Evolutionary conservation across 1,139 yeast species (phyloP), one percentile per base, ranked within the genome.

Genomic region (Geotrichum australiense): DNA sequence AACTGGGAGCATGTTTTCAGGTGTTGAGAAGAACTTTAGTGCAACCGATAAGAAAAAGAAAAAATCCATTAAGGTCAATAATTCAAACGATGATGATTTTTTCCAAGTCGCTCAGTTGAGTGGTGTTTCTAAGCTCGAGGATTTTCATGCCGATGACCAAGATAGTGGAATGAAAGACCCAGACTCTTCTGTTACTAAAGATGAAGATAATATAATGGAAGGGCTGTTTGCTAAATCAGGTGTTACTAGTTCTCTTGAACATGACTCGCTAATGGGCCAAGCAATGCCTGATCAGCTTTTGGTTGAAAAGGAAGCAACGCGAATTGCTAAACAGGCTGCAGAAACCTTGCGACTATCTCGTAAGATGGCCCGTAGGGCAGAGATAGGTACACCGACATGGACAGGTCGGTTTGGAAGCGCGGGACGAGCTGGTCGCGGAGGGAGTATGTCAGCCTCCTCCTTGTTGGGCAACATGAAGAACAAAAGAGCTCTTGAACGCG

Each of bases 331-430:
- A 28, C 78, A 78, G 25, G 96, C 97, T 0, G 78, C 89, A 0
- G 70, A 71, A 16, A 87, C 89, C 0, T 64, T 91, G 46, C 70
- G 77, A 45, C 73, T 73, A 46, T 85, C 96, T 0, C 64, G 95
- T 38, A 73, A 67, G 44, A 64, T 68, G 22, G 76, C 95, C 0
- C 70, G 85, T 41, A 71, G 69, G 47, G 76, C 77, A 19, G 74
- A 73, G 25, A 69, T 87, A 22, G 95, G 95, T 3, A 79, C 83
- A 0, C 97, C 96, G 0, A 91, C 98, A 0, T 91, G 96, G 94
- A 91, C 98, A 0, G 98, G 98, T 0, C 75, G 75, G 52, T 86
- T 81, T 66, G 98, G 98, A 0, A 61, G 68, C 18, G 95, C 96
- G 0, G 96, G 96, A 45, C 70, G 61, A 61, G 63, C 59, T 53